These are phyloP conservation scores for Amanita rimosa DNA, from an alignment of 768 basidiomycete species.

Conservation along the genomic window DNA sequence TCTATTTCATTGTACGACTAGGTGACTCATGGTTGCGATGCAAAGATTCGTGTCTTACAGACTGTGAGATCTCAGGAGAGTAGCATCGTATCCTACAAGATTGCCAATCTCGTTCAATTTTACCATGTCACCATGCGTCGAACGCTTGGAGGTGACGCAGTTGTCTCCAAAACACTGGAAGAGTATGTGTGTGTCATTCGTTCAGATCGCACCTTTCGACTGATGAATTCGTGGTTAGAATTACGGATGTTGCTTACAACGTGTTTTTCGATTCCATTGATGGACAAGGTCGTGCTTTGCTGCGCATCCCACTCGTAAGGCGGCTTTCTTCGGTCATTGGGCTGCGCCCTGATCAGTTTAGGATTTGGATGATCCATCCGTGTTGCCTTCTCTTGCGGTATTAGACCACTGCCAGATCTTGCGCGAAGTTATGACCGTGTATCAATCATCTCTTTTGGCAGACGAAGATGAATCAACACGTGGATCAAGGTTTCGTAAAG, in stretches of 20 bases:
- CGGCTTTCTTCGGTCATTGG: not conserved
- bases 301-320: constrained; percentile 43
- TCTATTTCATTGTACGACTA: too few relatives aligned
- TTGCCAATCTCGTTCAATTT: constrained; percentile 92
- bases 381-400: constrained; percentile 66
- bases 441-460: constrained; percentile 75
- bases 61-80: constrained; percentile 92
- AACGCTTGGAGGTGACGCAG: constrained; percentile 78
- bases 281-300: constrained; percentile 62
- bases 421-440: constrained; percentile 82
- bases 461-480: constrained; percentile 37
- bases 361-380: constrained; percentile 60
- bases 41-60: constrained; percentile 80
- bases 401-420: constrained; percentile 78
- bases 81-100: constrained; percentile 83
- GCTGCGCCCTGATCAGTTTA: constrained; percentile 17
- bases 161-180: constrained; percentile 63
- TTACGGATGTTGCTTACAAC: constrained; percentile 70
- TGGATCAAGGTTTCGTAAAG: constrained; percentile 45
- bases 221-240: constrained; percentile 30
- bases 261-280: constrained; percentile 86
- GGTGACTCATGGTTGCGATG: not conserved
- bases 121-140: constrained; percentile 88
- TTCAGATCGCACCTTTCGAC: not conserved
- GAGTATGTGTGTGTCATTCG: constrained; percentile 47